Base-by-base conservation (phyloP, 345 rosid species). In the Firmiana major region DNA sequence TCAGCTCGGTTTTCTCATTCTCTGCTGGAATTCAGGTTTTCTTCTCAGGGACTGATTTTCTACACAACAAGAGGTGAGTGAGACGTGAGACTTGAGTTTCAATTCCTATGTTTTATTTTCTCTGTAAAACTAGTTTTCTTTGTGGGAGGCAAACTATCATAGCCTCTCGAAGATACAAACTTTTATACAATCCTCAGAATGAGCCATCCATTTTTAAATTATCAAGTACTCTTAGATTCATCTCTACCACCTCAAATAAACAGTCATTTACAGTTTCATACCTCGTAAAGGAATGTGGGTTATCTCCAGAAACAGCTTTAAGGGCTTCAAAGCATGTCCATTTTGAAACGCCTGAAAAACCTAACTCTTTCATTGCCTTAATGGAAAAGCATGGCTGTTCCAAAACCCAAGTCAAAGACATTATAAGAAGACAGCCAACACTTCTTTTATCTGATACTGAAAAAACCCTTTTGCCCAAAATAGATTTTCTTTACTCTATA, bases 391-490 rank as follows among this genome's bases (percentile, higher is more conserved):
- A 40, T 7, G 84, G 84, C 1, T 79, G 81, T 78, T 73, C 77
- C 0, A 42, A 81, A 53, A 10, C 75, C 77, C 83, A 81, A 51
- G 71, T 79, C 10, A 1, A 9, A 9, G 11, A 15, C 3, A 9
- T 74, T 1, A 58, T 65, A 13, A 59, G 15, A 46, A 22, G 15
- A 17, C 0, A 0, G 4, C 80, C 85, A 5, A 0, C 0, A 0
- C 9, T 85, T 63, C 80, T 85, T 34, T 7, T 38, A 1, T 49
- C 6, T 1, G 62, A 68, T 42, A 19, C 68, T 16, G 78, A 66
- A 40, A 59, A 53, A 55, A 80, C 72, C 62, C 40, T 85, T 74
- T 65, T 78, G 82, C 81, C 85, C 68, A 85, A 85, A 26, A 10
- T 82, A 7, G 68, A 82, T 17, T 82, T 77, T 65, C 43, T 79